Conservation (phyloP, 768 basidiomycete genomes). For the Trametes cingulata region DNA sequence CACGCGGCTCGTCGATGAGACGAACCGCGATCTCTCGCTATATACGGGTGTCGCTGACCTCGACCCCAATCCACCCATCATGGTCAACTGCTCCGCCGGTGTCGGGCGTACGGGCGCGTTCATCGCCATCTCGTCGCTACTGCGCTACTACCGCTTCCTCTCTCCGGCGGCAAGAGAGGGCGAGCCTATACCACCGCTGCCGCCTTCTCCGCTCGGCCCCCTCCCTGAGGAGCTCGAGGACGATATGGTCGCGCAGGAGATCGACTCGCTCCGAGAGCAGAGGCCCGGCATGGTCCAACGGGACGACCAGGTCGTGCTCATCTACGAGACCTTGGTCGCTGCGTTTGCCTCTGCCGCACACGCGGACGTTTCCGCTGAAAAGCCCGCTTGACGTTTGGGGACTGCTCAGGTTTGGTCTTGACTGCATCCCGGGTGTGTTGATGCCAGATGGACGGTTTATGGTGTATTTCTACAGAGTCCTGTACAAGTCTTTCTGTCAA, state of each 20-base stretch:
- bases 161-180: constrained; percentile 32
- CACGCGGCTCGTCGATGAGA: constrained; percentile 58
- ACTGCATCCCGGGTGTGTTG: too few relatives aligned
- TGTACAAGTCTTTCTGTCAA: too few relatives aligned
- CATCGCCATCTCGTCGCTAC: constrained; percentile 75
- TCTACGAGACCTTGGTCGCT: constrained; percentile 54
- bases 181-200: constrained; percentile 36
- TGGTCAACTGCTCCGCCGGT: constrained; percentile 86
- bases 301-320: constrained; percentile 59
- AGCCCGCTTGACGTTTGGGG: not conserved
- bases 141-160: constrained; percentile 59
- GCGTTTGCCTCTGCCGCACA: constrained; percentile 14
- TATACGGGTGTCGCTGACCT: constrained; percentile 30
- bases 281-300: constrained; percentile 81
- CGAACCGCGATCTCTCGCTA: constrained; percentile 51
- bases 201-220: constrained; percentile 58
- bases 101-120: constrained; percentile 87
- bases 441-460: too few relatives aligned
- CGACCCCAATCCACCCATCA: constrained; percentile 71
- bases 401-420: not conserved
- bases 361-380: not conserved
- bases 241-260: constrained; percentile 67
- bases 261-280: constrained; percentile 81
- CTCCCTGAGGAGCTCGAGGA: constrained; percentile 48
- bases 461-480: too few relatives aligned